phyloP scores from a whole-genome alignment of 306 rosid genomes.

The Phaseolus lunatus region DNA sequence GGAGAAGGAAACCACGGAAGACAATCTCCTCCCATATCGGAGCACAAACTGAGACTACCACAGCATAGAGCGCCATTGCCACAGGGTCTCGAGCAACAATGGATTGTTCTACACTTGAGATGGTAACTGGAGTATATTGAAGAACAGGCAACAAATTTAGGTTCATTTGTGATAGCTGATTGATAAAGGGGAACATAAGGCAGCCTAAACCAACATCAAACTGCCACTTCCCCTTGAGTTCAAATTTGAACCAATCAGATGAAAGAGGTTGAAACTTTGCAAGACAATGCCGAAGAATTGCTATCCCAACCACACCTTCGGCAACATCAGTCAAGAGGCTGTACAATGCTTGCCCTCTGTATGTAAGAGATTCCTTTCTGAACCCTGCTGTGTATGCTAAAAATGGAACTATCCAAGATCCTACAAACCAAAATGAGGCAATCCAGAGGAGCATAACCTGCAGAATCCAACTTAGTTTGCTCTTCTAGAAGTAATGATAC shows the following conservation, averaged over 20 bases:
- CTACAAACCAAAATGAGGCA: constrained; percentile 68
- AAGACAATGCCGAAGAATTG: constrained; percentile 60
- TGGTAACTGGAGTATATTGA: constrained; percentile 59
- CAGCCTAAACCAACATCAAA: constrained; percentile 65
- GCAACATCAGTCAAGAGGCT: constrained; percentile 62
- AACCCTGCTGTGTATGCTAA: constrained; percentile 63
- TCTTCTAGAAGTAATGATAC: constrained; percentile 30
- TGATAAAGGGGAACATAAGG: constrained; percentile 69
- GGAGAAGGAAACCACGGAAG: constrained; percentile 72
- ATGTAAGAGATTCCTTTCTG: constrained; percentile 64
- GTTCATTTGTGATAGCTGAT: constrained; percentile 62
- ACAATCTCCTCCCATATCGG: constrained; percentile 72
- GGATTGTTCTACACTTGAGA: constrained; percentile 70
- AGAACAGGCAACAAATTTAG: constrained; percentile 59
- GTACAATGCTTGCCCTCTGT: constrained; percentile 70
- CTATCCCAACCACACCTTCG: constrained; percentile 65
- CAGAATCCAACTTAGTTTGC: constrained; percentile 48
- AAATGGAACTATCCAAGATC: constrained; percentile 71
- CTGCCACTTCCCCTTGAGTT: constrained; percentile 59
- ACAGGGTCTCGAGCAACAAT: constrained; percentile 66
- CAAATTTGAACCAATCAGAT: constrained; percentile 63
- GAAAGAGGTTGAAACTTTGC: constrained; percentile 62
- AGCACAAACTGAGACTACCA: constrained; percentile 65
- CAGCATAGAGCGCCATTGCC: constrained; percentile 69
- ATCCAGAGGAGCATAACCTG: constrained; percentile 75